Base-by-base conservation (phyloP, 2,329 filamentous ascomycete species). In the Apiospora aurea region DNA sequence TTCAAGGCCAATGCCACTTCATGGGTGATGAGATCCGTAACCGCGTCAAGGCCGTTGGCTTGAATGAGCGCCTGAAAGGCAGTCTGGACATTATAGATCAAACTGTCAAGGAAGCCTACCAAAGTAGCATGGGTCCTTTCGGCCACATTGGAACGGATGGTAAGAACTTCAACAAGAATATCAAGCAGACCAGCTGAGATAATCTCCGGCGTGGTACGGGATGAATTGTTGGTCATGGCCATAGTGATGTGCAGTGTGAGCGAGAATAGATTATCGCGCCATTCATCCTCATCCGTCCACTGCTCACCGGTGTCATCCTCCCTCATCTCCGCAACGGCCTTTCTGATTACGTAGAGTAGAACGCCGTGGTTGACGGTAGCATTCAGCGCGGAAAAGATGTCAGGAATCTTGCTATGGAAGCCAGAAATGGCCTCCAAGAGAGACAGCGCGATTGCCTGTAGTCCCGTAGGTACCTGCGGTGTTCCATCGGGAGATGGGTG, bases 341-440 rank as follows among this genome's bases (percentile, higher is more conserved):
- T 98, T 71, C 96, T 90, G 69, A 97, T 92, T 75, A 98, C 89
- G 78, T 98, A 98, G 76, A 98, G 92, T 64, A 99, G 87, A 43
- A 98, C 93, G 18, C 96, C 97, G 77, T 99, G 97, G 77, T 97
- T 98, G 49, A 98, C 96, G 76, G 96, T 97, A 70, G 97, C 94
- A 78, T 95, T 97, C 57, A 99, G 85, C n/a, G 96, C 95, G 57
- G 94, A 91, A 74, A 95, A 91, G 34, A 99, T 92, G 80, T 99
- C 96, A 46, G 90, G 85, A 43, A 92, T 89, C 78, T 94, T 95
- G 71, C 88, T 85, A 77, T 93, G 92, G 79, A 94, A 94, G 79
- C 91, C 93, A 8, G 94, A 91, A 71, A 99, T 87, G n/a, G 94
- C 93, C 80, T 98, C 95, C 69, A 99, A 86, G 0, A 96, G 89